These are phyloP conservation scores for Pseudocercospora macadamiae DNA, from an alignment of 2,329 filamentous ascomycete genomes.

Conservation along the genomic window DNA sequence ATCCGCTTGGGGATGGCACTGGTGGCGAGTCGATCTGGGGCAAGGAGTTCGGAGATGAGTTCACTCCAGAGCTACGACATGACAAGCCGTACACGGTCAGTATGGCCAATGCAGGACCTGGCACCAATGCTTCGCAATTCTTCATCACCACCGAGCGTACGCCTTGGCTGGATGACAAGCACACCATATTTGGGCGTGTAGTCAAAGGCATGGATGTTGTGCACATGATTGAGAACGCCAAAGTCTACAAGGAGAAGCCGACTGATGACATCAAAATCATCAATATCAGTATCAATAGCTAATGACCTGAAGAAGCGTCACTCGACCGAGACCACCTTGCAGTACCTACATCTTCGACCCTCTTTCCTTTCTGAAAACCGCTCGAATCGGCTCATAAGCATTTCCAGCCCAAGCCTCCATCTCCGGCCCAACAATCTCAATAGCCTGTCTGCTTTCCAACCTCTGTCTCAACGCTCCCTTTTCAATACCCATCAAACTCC, in stretches of 20 bases:
- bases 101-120: slow-evolving; percentile 96
- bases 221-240: slow-evolving; percentile 90
- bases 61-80: slow-evolving; percentile 78
- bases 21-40: slow-evolving; percentile 93
- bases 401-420: slow-evolving; percentile 17
- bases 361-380: slow-evolving; percentile 21
- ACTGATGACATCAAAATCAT: slow-evolving; percentile 98
- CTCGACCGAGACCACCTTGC: neutral
- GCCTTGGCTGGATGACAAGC: slow-evolving; percentile 93
- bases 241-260: slow-evolving; percentile 88
- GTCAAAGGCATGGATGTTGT: slow-evolving; percentile 91
- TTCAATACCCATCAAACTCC: slow-evolving; percentile 13
- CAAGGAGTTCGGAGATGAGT: slow-evolving; percentile 90
- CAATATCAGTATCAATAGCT: slow-evolving; percentile 61
- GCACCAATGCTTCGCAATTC: slow-evolving; percentile 95
- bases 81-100: slow-evolving; percentile 95
- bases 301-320: too few species aligned
- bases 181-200: slow-evolving; percentile 92
- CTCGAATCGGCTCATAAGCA: slow-evolving; percentile 26
- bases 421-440: slow-evolving; percentile 10
- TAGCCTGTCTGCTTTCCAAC: slow-evolving; percentile 18
- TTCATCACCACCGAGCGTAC: slow-evolving; percentile 98
- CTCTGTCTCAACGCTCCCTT: slow-evolving; percentile 11
- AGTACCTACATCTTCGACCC: slow-evolving; percentile 1
- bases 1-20: slow-evolving; percentile 85